Conservation (phyloP, 1,284 basidiomycete species). For the Heterobasidion parviporum region DNA sequence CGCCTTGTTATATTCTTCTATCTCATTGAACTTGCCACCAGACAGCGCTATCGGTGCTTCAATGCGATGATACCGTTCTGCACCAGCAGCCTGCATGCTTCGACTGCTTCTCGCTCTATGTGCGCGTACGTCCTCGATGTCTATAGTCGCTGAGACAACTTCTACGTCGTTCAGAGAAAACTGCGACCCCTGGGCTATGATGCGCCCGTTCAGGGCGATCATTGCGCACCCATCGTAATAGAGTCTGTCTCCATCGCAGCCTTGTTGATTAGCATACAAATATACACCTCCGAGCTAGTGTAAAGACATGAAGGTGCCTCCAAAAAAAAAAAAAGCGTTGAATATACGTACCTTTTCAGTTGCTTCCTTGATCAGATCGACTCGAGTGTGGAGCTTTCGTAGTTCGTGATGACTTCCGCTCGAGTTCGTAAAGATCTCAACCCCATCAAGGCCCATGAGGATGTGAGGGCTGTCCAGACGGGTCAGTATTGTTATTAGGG, state of each 20-base stretch:
- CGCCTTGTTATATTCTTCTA: constrained; percentile 30
- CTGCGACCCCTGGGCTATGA: constrained; percentile 93
- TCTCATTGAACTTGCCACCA: constrained; percentile 60
- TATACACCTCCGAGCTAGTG: constrained; percentile 89
- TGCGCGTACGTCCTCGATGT: constrained; percentile 90
- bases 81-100: constrained; percentile 81
- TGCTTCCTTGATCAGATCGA: constrained; percentile 96
- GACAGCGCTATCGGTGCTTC: constrained; percentile 75
- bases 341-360: constrained; percentile 70
- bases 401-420: constrained; percentile 97
- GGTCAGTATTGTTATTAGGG: constrained; percentile 2
- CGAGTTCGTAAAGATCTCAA: constrained; percentile 98
- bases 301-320: neutral
- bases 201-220: constrained; percentile 89
- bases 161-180: constrained; percentile 96
- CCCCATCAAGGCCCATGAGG: constrained; percentile 93
- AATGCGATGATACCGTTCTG: constrained; percentile 70
- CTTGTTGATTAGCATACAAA: constrained; percentile 97
- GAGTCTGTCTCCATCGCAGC: constrained; percentile 94
- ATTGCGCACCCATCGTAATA: constrained; percentile 98
- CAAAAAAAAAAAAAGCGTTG: neutral
- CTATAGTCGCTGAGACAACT: constrained; percentile 91
- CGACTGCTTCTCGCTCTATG: constrained; percentile 78
- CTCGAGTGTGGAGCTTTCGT: constrained; percentile 84
- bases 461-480: constrained; percentile 74